These are phyloP conservation scores for Botrytis pseudocinerea DNA, from an alignment of 2,329 filamentous ascomycete genomes.

Conservation along the genomic window DNA sequence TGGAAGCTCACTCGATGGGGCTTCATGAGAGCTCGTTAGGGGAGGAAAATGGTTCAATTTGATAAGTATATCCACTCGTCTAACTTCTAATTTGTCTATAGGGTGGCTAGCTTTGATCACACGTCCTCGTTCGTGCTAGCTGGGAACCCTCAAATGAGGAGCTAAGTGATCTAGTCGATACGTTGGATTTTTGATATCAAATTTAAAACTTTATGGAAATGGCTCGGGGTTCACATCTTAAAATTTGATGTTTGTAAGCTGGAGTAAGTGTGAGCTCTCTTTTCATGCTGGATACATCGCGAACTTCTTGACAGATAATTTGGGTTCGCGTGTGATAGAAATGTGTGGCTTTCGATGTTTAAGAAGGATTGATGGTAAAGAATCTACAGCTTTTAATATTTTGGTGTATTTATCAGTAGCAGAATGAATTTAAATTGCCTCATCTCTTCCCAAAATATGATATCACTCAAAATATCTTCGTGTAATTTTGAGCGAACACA, in stretches of 20 bases:
- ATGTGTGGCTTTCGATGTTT: not conserved
- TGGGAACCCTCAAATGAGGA: conserved; percentile 11
- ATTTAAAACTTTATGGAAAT: too few species aligned
- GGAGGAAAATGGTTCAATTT: not conserved
- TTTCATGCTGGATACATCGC: not conserved
- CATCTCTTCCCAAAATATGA: not conserved
- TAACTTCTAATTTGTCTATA: conserved; percentile 16
- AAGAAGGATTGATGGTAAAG: not conserved
- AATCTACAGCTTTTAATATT: accelerated
- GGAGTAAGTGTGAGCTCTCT: too few species aligned
- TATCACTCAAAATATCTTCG: not conserved
- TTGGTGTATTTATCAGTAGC: not conserved
- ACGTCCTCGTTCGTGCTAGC: conserved; percentile 17
- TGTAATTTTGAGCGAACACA: not conserved
- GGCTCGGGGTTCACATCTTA: not conserved
- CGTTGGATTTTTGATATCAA: not conserved
- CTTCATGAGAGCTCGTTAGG: conserved; percentile 1
- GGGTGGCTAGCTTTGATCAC: conserved; percentile 15
- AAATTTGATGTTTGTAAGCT: not conserved
- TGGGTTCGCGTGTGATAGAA: not conserved
- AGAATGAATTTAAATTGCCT: not conserved
- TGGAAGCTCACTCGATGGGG: conserved; percentile 13
- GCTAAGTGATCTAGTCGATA: conserved; percentile 3
- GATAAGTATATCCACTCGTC: not conserved
- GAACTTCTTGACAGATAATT: not conserved